These are phyloP conservation scores for Rhododendron vialii DNA, from an alignment of 148 eudicot genomes.

Conservation along the genomic window DNA sequence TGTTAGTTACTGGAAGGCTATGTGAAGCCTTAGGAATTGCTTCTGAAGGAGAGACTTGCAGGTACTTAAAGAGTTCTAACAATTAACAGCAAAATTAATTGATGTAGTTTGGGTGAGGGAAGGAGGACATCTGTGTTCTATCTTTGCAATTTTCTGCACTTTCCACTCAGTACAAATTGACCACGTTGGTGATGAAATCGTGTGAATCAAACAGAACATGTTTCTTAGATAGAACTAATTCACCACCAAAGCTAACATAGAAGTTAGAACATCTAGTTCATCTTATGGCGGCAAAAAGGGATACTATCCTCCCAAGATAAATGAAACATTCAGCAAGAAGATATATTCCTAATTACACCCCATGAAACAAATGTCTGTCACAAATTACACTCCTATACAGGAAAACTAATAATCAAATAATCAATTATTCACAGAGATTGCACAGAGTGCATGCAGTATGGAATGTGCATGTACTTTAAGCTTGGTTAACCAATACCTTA, in stretches of 20 bases:
- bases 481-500: background rate
- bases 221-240: background rate
- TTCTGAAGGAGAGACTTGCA: background rate
- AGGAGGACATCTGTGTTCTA: background rate
- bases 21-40: background rate
- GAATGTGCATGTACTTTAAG: background rate
- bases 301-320: conserved; percentile 3
- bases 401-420: too few species aligned
- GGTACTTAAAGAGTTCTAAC: background rate
- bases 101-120: background rate
- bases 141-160: background rate
- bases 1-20: background rate
- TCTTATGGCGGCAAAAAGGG: background rate
- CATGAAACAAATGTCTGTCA: background rate
- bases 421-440: background rate
- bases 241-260: background rate
- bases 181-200: background rate
- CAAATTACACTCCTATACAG: background rate
- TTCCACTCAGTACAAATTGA: background rate
- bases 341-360: background rate
- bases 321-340: background rate
- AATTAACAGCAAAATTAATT: background rate
- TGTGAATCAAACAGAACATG: background rate
- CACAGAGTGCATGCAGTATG: background rate
- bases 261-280: background rate